Evolutionary conservation across 2,329 filamentous ascomycete species (phyloP), one percentile per base, ranked within the genome.

Genomic region (Paracoccidioides brasiliensis): DNA sequence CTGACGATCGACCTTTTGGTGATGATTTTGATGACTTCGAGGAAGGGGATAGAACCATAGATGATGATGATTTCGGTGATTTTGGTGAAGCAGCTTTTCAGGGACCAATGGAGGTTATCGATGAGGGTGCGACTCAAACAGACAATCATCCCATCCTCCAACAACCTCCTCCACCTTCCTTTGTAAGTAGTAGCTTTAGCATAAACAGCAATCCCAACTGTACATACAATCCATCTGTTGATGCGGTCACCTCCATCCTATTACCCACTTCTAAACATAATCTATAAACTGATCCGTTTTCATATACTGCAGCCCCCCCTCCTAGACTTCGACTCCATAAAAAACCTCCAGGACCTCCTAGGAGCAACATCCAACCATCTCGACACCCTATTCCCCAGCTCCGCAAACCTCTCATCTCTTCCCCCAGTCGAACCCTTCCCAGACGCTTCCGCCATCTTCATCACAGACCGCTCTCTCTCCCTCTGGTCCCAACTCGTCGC

Each of bases 401-500:
- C 73, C 28, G 68, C 69, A 64, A 59, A 70, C 51, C 56, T 70
- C 49, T 58, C 64, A 51, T 66, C 66, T 40, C 60, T 72, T 49
- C 63, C 69, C 33, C 60, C 66, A 15, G 61, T 72, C 55, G 69
- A 74, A 56, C 66, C 72, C 22, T 70, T 76, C 54, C 64, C 67
- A 51, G 68, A 72, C 63, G 66, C 69, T 53, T 70, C 74, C 41
- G 68, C 85, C 46, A 80, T 89, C 52, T 93, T 96, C 71, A 82
- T 88, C 55, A 94, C 88, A 43, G 85, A 90, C 53, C 83, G 90
- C 57, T 94, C 88, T 58, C 84, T 88, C 55, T 96, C 93, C 0
- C 78, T 98, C 38, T 98, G 93, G 93, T 90, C 90, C 43, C 93
- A 98, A 74, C 82, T 98, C 4, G 89, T 96, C 35, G 91, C 91